phyloP scores from a whole-genome alignment of 148 eudicot genomes.

The Rhododendron molle region DNA sequence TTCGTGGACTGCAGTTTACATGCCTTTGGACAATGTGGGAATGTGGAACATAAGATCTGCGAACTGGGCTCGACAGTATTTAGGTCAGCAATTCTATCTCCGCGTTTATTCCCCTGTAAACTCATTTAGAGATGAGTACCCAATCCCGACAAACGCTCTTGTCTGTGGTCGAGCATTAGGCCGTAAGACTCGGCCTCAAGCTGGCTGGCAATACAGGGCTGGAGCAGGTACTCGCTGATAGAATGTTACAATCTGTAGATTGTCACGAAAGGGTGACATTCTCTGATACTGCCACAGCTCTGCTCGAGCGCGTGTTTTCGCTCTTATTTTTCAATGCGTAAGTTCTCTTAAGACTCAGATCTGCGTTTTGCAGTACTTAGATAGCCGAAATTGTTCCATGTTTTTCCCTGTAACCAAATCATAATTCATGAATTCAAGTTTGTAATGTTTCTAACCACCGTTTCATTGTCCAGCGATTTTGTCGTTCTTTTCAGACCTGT shows the following conservation, averaged over 20 bases:
- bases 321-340: neutral
- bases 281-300: neutral
- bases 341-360: neutral
- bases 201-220: neutral
- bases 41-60: slow-evolving; percentile 66
- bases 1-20: slow-evolving; percentile 60
- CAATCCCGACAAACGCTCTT: slow-evolving; percentile 56
- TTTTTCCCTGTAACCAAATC: neutral
- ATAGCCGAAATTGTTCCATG: neutral
- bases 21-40: slow-evolving; percentile 70
- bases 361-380: neutral
- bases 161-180: slow-evolving; percentile 54
- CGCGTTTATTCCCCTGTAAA: slow-evolving; percentile 49
- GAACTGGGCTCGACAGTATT: slow-evolving; percentile 61
- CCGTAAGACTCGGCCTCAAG: slow-evolving; percentile 10
- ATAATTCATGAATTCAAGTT: neutral
- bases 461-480: neutral
- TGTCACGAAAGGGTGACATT: slow-evolving; percentile 24
- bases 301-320: neutral
- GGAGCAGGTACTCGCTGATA: neutral
- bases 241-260: neutral
- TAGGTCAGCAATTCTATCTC: slow-evolving; percentile 67
- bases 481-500: neutral
- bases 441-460: neutral
- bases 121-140: slow-evolving; percentile 59